phyloP scores from a whole-genome alignment of 306 rosid genomes.

The Heteromeles arbutifolia region DNA sequence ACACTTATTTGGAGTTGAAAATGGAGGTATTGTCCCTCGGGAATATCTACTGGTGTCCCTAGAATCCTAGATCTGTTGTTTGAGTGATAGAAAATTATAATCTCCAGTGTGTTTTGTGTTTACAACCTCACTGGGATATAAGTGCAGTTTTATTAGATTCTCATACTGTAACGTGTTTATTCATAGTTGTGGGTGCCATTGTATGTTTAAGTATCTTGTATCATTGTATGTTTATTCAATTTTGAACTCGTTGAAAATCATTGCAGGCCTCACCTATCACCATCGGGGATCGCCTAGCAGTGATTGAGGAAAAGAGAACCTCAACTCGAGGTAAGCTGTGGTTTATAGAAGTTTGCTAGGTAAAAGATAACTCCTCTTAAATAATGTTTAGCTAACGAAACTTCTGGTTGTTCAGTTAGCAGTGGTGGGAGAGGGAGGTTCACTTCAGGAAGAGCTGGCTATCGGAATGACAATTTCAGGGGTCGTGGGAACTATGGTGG shows the following conservation, averaged over 20 bases:
- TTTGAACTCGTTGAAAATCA: conserved; percentile 15
- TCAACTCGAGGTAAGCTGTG: conserved; percentile 70
- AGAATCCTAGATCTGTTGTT: background rate
- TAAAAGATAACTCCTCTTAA: background rate
- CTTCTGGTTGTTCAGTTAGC: conserved; percentile 39
- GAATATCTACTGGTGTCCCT: background rate
- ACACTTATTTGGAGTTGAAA: background rate
- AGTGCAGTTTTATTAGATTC: background rate
- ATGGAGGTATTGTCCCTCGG: background rate
- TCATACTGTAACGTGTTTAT: background rate
- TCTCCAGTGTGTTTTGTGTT: background rate
- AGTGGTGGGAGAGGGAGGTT: conserved; percentile 85
- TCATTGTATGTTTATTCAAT: background rate
- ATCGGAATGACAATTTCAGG: conserved; percentile 62
- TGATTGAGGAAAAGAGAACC: conserved; percentile 87
- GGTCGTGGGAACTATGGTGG: conserved; percentile 70
- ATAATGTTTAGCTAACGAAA: conserved; percentile 12
- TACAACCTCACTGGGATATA: background rate
- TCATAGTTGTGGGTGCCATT: background rate
- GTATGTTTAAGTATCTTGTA: background rate
- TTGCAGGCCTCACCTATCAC: conserved; percentile 70
- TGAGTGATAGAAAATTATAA: background rate
- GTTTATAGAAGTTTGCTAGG: background rate
- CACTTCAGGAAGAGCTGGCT: conserved; percentile 74
- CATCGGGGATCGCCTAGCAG: conserved; percentile 71